phyloP scores from a whole-genome alignment of 495 filamentous ascomycete species.

The Saxispiralis lemnorum region DNA sequence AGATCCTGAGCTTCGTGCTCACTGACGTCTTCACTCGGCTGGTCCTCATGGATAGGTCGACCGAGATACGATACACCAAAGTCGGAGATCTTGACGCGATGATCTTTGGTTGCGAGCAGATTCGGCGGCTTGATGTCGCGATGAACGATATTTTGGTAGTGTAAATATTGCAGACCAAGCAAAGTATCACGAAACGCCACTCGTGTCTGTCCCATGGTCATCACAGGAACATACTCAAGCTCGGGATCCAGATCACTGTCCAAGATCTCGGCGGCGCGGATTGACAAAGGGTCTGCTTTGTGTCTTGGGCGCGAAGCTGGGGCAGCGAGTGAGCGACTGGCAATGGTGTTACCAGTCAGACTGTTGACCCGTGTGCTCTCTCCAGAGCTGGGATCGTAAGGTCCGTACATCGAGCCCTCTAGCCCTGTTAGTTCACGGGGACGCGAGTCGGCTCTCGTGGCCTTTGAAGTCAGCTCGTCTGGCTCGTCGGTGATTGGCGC shows the following conservation, averaged over 20 bases:
- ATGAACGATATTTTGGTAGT: slow-evolving; percentile 92
- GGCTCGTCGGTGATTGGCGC: slow-evolving; percentile 3
- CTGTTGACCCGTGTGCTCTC: slow-evolving; percentile 21
- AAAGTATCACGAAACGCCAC: slow-evolving; percentile 84
- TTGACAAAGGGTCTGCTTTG: too few species aligned
- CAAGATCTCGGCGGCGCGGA: slow-evolving; percentile 23
- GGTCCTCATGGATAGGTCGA: slow-evolving; percentile 57
- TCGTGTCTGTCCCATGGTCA: slow-evolving; percentile 72
- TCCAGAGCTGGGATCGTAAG: slow-evolving; percentile 28
- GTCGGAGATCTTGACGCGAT: slow-evolving; percentile 95
- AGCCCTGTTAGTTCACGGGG: slow-evolving; percentile 36
- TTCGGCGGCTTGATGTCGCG: slow-evolving; percentile 99
- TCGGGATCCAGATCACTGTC: slow-evolving; percentile 59
- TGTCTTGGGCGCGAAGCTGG: too few species aligned
- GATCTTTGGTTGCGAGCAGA: slow-evolving; percentile 66
- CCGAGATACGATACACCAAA: slow-evolving; percentile 97
- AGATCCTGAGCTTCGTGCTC: slow-evolving; percentile 71
- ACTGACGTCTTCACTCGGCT: slow-evolving; percentile 57
- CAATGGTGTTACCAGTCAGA: slow-evolving; percentile 30
- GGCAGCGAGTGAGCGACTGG: too few species aligned
- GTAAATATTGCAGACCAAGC: slow-evolving; percentile 83
- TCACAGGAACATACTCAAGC: slow-evolving; percentile 73
- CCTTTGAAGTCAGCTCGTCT: slow-evolving; percentile 1
- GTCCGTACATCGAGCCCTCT: slow-evolving; percentile 59
- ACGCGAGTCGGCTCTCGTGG: neutral